Percentiles rank a stretch among this genome's conserved stretches.
These are phyloP conservation scores for Podila epicladia DNA, from an alignment of 192 early-diverging fungal genomes.

Conservation along the genomic window DNA sequence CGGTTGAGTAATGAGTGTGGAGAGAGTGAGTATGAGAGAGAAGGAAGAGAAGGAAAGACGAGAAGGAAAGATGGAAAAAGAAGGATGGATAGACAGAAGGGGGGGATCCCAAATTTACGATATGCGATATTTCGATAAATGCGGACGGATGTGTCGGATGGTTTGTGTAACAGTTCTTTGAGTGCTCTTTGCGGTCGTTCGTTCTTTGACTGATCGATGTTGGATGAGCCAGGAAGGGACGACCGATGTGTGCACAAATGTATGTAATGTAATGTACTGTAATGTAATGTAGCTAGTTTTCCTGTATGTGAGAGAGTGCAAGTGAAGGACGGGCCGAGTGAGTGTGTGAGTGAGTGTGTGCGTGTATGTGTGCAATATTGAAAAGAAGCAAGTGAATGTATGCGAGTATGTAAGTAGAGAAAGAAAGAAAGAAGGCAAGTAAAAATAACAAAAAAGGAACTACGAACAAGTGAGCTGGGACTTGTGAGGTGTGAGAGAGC, in stretches of 20 bases:
- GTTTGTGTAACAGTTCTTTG: slow-evolving; percentile 6
- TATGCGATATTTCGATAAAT: not conserved
- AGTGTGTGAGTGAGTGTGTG: not conserved
- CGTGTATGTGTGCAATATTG: not conserved
- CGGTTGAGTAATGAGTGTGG: not conserved
- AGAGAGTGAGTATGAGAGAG: not conserved
- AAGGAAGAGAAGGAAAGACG: not conserved
- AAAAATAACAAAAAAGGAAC: not conserved
- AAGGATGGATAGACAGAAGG: not conserved
- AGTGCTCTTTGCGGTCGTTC: not conserved
- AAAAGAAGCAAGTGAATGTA: not conserved
- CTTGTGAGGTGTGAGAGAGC: not conserved
- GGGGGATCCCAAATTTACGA: not conserved
- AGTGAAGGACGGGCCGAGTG: not conserved
- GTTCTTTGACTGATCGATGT: no score
- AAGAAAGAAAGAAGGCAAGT: not conserved
- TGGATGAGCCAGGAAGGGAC: not conserved
- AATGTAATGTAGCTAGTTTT: not conserved
- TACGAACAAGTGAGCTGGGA: not conserved
- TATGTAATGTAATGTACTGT: not conserved
- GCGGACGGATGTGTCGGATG: not conserved
- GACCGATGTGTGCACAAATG: not conserved
- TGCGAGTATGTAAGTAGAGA: not conserved
- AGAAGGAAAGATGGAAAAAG: slow-evolving; percentile 1
- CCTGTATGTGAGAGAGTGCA: not conserved